These are phyloP conservation scores for Glebionis coronaria DNA, from an alignment of 129 eudicot species.

Conservation along the genomic window DNA sequence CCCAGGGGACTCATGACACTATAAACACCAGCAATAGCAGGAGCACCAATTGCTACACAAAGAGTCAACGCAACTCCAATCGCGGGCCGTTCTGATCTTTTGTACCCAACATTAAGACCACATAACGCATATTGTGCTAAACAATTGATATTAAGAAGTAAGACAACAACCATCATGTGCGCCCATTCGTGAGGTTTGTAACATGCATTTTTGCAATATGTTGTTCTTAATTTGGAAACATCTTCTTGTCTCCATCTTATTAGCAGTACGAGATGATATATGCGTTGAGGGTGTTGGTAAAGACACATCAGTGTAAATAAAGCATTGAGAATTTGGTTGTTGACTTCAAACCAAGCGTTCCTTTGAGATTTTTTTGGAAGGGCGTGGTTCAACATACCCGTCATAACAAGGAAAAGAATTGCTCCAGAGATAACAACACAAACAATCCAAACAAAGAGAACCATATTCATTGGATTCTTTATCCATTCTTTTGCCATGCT, in stretches of 20 bases:
- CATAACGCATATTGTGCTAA: slow-evolving; percentile 62
- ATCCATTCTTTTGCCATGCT: slow-evolving; percentile 45
- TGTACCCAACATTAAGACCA: slow-evolving; percentile 51
- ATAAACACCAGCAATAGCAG: slow-evolving; percentile 55
- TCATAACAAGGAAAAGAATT: slow-evolving; percentile 56
- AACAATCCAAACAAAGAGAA: slow-evolving; percentile 42
- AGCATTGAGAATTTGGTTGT: slow-evolving; percentile 59
- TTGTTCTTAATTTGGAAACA: slow-evolving; percentile 30
- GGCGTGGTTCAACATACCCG: slow-evolving; percentile 48
- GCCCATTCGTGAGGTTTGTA: slow-evolving; percentile 59
- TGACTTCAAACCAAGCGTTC: slow-evolving; percentile 58
- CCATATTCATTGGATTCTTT: slow-evolving; percentile 50
- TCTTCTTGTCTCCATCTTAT: slow-evolving; percentile 50
- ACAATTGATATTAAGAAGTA: slow-evolving; percentile 48
- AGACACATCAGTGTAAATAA: slow-evolving; percentile 63
- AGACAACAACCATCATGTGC: slow-evolving; percentile 55
- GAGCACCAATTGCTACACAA: slow-evolving; percentile 46
- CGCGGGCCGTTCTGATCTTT: slow-evolving; percentile 46
- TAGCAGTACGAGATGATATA: slow-evolving; percentile 50
- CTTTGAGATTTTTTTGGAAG: slow-evolving; percentile 52
- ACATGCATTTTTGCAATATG: slow-evolving; percentile 50
- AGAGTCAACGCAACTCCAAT: slow-evolving; percentile 46
- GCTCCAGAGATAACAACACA: slow-evolving; percentile 61
- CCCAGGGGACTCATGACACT: slow-evolving; percentile 55
- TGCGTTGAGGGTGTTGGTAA: slow-evolving; percentile 58